phyloP scores from a whole-genome alignment of 2,329 filamentous ascomycete genomes.

The Hymenoscyphus repandus region DNA sequence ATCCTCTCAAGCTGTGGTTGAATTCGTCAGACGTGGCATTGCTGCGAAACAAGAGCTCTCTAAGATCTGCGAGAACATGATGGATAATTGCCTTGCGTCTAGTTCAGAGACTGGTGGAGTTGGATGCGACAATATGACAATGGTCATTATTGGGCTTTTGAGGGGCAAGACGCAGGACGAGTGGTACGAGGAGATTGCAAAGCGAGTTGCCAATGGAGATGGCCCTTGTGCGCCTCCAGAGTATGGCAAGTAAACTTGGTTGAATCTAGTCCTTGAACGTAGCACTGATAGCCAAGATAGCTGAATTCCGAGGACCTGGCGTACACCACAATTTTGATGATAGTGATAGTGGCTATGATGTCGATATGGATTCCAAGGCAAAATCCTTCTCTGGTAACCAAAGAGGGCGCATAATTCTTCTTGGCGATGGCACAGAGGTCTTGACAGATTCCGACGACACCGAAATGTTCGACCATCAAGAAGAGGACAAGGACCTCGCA shows the following conservation, averaged over 20 bases:
- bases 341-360: slow-evolving; percentile 70
- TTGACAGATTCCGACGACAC: slow-evolving; percentile 82
- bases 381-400: slow-evolving; percentile 65
- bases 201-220: slow-evolving; percentile 91
- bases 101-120: slow-evolving; percentile 98
- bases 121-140: slow-evolving; percentile 99
- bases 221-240: slow-evolving; percentile 97
- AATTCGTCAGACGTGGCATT: slow-evolving; percentile 95
- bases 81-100: slow-evolving; percentile 98
- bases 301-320: slow-evolving; percentile 79
- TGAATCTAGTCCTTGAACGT: slow-evolving; percentile 13
- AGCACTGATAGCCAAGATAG: slow-evolving; percentile 41
- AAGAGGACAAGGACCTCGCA: slow-evolving; percentile 77
- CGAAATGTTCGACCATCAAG: slow-evolving; percentile 90
- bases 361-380: slow-evolving; percentile 62
- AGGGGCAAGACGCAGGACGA: slow-evolving; percentile 91
- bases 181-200: slow-evolving; percentile 96
- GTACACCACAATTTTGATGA: slow-evolving; percentile 80
- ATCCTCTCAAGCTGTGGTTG: slow-evolving; percentile 92
- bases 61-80: slow-evolving; percentile 99
- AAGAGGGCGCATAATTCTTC: slow-evolving; percentile 80
- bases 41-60: slow-evolving; percentile 92
- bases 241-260: slow-evolving; percentile 66
- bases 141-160: slow-evolving; percentile 84
- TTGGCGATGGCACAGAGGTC: slow-evolving; percentile 92